Base-by-base conservation (phyloP, 1,284 basidiomycete species). In the Ustilago shanxiensis region DNA sequence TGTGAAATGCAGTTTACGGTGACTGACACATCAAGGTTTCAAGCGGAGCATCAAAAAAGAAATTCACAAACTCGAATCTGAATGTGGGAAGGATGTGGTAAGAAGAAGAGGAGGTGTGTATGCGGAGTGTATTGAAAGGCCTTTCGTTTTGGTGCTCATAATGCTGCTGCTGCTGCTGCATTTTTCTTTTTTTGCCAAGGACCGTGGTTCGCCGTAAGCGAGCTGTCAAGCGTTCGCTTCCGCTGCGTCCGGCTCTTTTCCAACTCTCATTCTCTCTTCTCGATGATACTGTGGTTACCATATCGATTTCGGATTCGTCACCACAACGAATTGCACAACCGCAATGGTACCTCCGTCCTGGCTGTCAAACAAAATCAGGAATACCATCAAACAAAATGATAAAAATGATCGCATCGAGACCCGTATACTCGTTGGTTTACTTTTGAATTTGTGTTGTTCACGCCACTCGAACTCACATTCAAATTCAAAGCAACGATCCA, bases 131-230 rank as follows among this genome's bases (percentile, higher is more conserved):
- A 33, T 33, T 33, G 22, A 16, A 45, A n/a, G n/a, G n/a, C n/a
- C n/a, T n/a, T n/a, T n/a, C n/a, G n/a, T n/a, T n/a, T 11, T 16
- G 44, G n/a, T n/a, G 10, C 22, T 45, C 13, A 14, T 5, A 41
- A 7, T 41, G 13, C 39, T 41, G 39, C 31, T 33, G 31, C 31
- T 33, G 31, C n/a, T 33, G 31, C 31, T 11, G 31, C 31, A 33
- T 33, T 33, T 37, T 37, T 14, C 13, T 22, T 22, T 51, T 29
- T 51, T 60, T 52, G n/a, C 20, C 24, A 22, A 56, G 20, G 13
- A 18, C 49, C 68, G 59, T 55, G 2, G 20, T 66, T 65, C 54
- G 41, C 68, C 54, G 62, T 66, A 71, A 71, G 68, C 68, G 62
- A 66, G 68, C 68, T 71, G 68, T 71, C 68, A 71, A 49, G 33